Conservation (phyloP, 225 moss, liverwort and hornwort genomes). For the Bryum argenteum region DNA sequence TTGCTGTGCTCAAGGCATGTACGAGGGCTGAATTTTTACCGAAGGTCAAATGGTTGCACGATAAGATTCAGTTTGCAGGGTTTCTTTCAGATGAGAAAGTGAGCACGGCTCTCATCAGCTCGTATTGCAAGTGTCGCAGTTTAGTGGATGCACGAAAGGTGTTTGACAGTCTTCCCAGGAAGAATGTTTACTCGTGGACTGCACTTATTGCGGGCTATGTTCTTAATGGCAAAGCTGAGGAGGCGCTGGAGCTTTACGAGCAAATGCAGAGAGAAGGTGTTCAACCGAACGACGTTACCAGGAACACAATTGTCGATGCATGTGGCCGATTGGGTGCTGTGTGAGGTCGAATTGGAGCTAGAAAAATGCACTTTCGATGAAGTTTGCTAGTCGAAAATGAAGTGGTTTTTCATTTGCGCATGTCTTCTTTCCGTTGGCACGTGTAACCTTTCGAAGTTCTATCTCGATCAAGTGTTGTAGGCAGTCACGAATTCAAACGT, state of each 20-base stretch:
- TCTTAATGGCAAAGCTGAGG: slow-evolving; percentile 47
- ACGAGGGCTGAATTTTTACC: slow-evolving; percentile 33
- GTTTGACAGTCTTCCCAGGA: slow-evolving; percentile 40
- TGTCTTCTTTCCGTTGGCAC: background rate
- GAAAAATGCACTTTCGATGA: background rate
- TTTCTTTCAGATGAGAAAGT: slow-evolving; percentile 47
- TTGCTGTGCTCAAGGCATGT: slow-evolving; percentile 54
- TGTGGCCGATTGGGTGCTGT: slow-evolving; percentile 56
- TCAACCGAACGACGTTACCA: slow-evolving; percentile 55
- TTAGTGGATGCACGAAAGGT: slow-evolving; percentile 52
- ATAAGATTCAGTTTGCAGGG: slow-evolving; percentile 40
- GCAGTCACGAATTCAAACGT: slow-evolving; percentile 6
- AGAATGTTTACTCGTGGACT: slow-evolving; percentile 59
- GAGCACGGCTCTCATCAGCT: slow-evolving; percentile 47
- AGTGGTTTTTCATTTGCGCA: background rate
- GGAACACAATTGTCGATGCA: slow-evolving; percentile 38
- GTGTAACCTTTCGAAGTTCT: background rate
- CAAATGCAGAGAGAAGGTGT: slow-evolving; percentile 51
- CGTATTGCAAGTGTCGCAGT: slow-evolving; percentile 52
- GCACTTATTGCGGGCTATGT: slow-evolving; percentile 46
- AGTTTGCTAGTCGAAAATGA: background rate
- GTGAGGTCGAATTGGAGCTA: slow-evolving; percentile 27
- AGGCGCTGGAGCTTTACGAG: slow-evolving; percentile 48
- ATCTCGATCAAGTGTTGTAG: slow-evolving; percentile 7
- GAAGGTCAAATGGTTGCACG: slow-evolving; percentile 43